Conservation (phyloP, 805 yeast species). For the Lipomyces sp. region DNA sequence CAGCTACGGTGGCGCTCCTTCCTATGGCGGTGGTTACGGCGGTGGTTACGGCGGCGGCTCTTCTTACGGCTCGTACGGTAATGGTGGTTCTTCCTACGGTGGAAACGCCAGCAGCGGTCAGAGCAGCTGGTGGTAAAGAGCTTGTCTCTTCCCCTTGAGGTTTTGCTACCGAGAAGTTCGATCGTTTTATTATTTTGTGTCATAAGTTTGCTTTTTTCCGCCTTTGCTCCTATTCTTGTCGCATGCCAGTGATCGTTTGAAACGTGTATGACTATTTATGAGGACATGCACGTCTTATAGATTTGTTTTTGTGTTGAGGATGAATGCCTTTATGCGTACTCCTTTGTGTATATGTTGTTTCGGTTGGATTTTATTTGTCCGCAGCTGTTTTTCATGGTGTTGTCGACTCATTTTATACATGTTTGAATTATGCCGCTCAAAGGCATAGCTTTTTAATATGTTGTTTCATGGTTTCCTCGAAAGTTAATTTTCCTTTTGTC, state of each 20-base stretch:
- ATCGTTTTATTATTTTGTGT: constrained; percentile 1
- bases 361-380: not conserved
- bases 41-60: constrained; percentile 43
- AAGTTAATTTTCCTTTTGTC: constrained; percentile 8
- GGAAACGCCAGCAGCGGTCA: constrained; percentile 7
- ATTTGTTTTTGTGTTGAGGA: not conserved
- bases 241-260: constrained; percentile 16
- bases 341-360: not conserved
- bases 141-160: not conserved
- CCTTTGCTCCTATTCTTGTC: constrained; percentile 18
- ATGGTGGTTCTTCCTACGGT: constrained; percentile 15
- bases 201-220: constrained; percentile 1
- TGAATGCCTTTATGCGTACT: not conserved
- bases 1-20: constrained; percentile 35
- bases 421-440: too few species aligned
- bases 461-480: not conserved
- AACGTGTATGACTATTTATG: constrained; percentile 3
- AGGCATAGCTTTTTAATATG: constrained; percentile 1
- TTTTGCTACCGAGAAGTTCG: not conserved
- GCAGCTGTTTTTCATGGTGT: not conserved
- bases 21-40: constrained; percentile 35
- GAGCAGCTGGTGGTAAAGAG: constrained; percentile 19
- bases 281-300: not conserved
- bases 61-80: constrained; percentile 54
- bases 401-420: too few species aligned